A percentile compares a stretch with the other conserved stretches of the same genome.
Conservation (phyloP, 2,329 filamentous ascomycete species). For the Fusarium pilosicola region DNA sequence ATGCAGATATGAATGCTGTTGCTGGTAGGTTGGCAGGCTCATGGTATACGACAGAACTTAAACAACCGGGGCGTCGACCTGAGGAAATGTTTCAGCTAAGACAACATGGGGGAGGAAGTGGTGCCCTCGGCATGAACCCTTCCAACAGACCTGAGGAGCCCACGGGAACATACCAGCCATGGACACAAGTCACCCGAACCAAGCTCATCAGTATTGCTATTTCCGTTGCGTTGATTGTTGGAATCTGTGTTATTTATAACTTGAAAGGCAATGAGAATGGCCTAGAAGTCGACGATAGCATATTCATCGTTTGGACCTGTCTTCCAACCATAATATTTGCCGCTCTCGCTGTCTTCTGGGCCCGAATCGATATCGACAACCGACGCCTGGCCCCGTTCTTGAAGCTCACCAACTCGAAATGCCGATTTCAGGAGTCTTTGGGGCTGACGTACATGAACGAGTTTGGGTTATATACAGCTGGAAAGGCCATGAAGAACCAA, state of each 20-base stretch:
- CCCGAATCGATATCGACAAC: constrained; percentile 42
- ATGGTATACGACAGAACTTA: constrained; percentile 44
- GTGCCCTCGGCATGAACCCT: constrained; percentile 19
- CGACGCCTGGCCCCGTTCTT: constrained; percentile 42
- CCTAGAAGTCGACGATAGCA: constrained; percentile 27
- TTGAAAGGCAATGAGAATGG: constrained; percentile 33
- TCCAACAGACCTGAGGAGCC: constrained; percentile 16
- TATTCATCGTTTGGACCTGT: constrained; percentile 43
- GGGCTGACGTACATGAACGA: constrained; percentile 45
- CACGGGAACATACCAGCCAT: constrained; percentile 40
- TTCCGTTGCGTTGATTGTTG: constrained; percentile 32
- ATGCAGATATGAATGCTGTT: constrained; percentile 37
- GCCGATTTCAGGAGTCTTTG: constrained; percentile 40
- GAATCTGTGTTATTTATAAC: constrained; percentile 37
- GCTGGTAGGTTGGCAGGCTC: constrained; percentile 38
- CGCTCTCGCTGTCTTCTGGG: constrained; percentile 33
- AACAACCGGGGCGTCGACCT: constrained; percentile 34
- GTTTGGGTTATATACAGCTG: constrained; percentile 37
- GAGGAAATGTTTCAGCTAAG: constrained; percentile 42
- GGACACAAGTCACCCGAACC: constrained; percentile 34
- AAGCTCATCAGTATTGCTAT: constrained; percentile 25
- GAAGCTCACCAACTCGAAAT: constrained; percentile 35
- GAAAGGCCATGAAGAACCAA: constrained; percentile 39
- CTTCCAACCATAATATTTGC: constrained; percentile 41
- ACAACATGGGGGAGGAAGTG: constrained; percentile 37